A percentile compares a stretch with the other conserved stretches of the same genome.
phyloP scores from a whole-genome alignment of 1,139 yeast genomes.

The Ogataea hybrid region DNA sequence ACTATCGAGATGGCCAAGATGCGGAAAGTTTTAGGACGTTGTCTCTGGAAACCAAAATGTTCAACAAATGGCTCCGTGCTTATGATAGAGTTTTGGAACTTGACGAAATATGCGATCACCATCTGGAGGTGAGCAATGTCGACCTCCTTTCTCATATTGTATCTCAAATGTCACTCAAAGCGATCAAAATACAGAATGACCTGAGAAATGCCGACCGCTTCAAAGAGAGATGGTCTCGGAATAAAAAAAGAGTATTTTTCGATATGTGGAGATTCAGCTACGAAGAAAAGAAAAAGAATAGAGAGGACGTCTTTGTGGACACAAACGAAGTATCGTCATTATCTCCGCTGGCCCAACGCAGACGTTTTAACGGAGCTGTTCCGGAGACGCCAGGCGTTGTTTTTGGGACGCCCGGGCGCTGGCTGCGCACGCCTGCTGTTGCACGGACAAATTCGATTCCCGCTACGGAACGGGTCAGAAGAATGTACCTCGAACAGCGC shows the following conservation, averaged over 20 bases:
- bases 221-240: slow-evolving; percentile 27
- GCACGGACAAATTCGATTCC: slow-evolving; percentile 18
- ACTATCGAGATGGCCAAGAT: slow-evolving; percentile 1
- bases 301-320: slow-evolving; percentile 2
- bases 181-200: slow-evolving; percentile 27
- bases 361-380: slow-evolving; percentile 10
- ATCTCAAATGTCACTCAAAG: slow-evolving; percentile 26
- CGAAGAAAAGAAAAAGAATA: slow-evolving; percentile 8
- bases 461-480: slow-evolving; percentile 31
- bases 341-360: slow-evolving; percentile 21
- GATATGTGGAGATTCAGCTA: slow-evolving; percentile 30
- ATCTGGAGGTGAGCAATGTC: slow-evolving; percentile 25
- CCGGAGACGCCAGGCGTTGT: slow-evolving; percentile 7
- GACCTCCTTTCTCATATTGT: slow-evolving; percentile 20
- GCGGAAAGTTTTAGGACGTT: slow-evolving; percentile 16
- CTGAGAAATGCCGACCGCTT: slow-evolving; percentile 27
- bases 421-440: slow-evolving; percentile 15
- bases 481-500: slow-evolving; percentile 28
- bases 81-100: slow-evolving; percentile 22
- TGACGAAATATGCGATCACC: slow-evolving; percentile 18
- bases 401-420: slow-evolving; percentile 12
- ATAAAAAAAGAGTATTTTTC: slow-evolving; percentile 25
- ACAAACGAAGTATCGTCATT: slow-evolving; percentile 7
- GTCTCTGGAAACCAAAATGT: slow-evolving; percentile 11
- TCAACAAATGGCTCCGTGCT: slow-evolving; percentile 23